Percentiles rank a stretch among this genome's conserved stretches.
Conservation (phyloP, 345 rosid species). For the Salix suchowensis region DNA sequence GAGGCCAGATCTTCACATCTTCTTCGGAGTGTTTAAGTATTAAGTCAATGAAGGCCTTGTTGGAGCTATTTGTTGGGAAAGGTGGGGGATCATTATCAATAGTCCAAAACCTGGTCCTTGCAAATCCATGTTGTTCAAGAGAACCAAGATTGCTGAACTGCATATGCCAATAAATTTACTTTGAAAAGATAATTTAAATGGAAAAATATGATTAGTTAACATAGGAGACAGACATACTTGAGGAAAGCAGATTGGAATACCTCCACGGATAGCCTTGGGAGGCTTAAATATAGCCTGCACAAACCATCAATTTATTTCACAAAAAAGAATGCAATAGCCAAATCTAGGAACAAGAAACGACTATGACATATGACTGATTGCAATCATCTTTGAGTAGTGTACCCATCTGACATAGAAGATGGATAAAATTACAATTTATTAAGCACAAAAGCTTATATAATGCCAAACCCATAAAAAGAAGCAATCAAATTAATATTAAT, state of each 20-base stretch:
- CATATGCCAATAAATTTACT: neutral
- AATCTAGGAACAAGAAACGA: neutral
- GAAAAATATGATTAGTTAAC: neutral
- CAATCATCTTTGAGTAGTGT: neutral
- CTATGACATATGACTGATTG: neutral
- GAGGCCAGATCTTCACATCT: conserved; percentile 31
- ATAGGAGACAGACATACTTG: conserved; percentile 17
- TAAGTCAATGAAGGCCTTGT: conserved; percentile 23
- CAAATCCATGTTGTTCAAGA: conserved; percentile 32
- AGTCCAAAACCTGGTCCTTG: conserved; percentile 26
- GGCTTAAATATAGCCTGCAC: conserved; percentile 26
- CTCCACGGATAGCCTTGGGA: conserved; percentile 28
- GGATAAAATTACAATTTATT: neutral
- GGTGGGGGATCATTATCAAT: conserved; percentile 30
- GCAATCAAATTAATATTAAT: neutral
- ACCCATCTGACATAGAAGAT: neutral
- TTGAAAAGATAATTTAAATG: neutral
- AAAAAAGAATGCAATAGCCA: neutral
- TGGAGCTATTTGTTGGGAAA: conserved; percentile 9
- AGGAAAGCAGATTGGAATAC: conserved; percentile 30
- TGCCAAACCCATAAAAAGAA: neutral
- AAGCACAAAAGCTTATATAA: neutral
- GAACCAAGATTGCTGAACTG: conserved; percentile 25
- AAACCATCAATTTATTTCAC: neutral
- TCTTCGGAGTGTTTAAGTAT: conserved; percentile 24